A percentile compares a stretch with the other conserved stretches of the same genome.
These are phyloP conservation scores for Escallonia rubra DNA, from an alignment of 129 eudicot species.

Conservation along the genomic window DNA sequence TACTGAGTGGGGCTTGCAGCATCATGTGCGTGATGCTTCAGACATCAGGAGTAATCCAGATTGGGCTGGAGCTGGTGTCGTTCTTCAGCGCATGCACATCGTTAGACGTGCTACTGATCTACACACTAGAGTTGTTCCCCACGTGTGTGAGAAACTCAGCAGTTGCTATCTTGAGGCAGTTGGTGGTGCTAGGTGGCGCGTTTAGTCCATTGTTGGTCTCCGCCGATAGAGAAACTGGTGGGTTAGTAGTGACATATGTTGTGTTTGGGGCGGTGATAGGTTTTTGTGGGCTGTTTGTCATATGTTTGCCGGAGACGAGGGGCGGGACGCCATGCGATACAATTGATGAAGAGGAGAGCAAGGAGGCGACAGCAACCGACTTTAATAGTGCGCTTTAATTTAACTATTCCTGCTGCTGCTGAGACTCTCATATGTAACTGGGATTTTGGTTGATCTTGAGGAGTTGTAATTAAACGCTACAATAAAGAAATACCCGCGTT, in stretches of 20 bases:
- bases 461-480: too few relatives aligned
- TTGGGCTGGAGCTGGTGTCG: conserved; percentile 30
- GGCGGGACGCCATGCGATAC: conserved; percentile 24
- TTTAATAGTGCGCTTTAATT: too few relatives aligned
- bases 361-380: neutral
- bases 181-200: conserved; percentile 37
- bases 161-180: conserved; percentile 44
- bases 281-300: conserved; percentile 26
- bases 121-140: conserved; percentile 45
- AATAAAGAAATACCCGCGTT: too few relatives aligned
- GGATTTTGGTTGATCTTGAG: too few relatives aligned
- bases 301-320: conserved; percentile 35
- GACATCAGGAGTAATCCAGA: conserved; percentile 9
- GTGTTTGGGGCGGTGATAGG: conserved; percentile 37
- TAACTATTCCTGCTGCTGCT: too few relatives aligned
- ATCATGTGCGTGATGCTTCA: conserved; percentile 12
- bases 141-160: conserved; percentile 59
- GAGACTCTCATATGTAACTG: too few relatives aligned
- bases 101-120: conserved; percentile 30
- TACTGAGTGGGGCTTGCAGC: conserved; percentile 24
- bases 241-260: conserved; percentile 18
- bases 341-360: conserved; percentile 26
- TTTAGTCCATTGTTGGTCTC: conserved; percentile 35
- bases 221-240: conserved; percentile 16
- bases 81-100: conserved; percentile 45